Evolutionary conservation across 2,329 filamentous ascomycete species (phyloP).

Genomic region (Nigrograna mackinnonii): DNA sequence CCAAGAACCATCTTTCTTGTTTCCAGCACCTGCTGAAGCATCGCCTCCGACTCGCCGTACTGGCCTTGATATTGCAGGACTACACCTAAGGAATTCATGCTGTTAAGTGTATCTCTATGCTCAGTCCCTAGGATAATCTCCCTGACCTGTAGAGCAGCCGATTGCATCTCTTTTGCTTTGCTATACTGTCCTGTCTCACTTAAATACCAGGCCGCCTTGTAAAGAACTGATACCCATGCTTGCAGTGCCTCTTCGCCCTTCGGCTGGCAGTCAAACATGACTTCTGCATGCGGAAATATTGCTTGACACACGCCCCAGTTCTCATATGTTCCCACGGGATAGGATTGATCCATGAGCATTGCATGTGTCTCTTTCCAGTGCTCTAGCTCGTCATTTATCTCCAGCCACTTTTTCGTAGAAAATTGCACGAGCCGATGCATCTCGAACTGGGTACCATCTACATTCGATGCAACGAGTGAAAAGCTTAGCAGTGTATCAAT

Average conservation of each 20-base stretch:
- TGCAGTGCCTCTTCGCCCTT: neutral
- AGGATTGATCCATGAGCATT: constrained; percentile 3
- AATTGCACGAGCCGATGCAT: constrained; percentile 23
- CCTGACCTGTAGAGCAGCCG: constrained; percentile 2
- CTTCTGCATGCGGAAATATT: neutral
- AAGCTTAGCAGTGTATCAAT: constrained; percentile 6
- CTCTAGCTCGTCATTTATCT: constrained; percentile 8
- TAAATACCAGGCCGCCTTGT: constrained; percentile 9
- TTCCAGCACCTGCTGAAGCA: constrained; percentile 4
- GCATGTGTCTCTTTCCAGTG: constrained; percentile 28
- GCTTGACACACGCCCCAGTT: neutral
- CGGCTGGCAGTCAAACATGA: neutral
- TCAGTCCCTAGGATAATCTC: constrained; percentile 7
- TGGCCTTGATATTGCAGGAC: constrained; percentile 3
- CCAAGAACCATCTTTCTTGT: constrained; percentile 5
- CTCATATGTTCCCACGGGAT: constrained; percentile 1
- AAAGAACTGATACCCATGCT: constrained; percentile 6
- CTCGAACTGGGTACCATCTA: constrained; percentile 11
- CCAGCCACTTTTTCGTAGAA: constrained; percentile 16
- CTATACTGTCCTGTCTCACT: constrained; percentile 2
- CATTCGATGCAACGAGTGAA: constrained; percentile 12
- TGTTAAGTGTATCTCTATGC: constrained; percentile 1
- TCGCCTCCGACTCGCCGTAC: neutral
- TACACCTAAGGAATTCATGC: constrained; percentile 1
- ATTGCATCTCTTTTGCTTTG: constrained; percentile 1